Percentiles rank a stretch among this genome's conserved stretches.
Conservation (phyloP, 2,329 filamentous ascomycete genomes). For the Pyrenophora graminea region DNA sequence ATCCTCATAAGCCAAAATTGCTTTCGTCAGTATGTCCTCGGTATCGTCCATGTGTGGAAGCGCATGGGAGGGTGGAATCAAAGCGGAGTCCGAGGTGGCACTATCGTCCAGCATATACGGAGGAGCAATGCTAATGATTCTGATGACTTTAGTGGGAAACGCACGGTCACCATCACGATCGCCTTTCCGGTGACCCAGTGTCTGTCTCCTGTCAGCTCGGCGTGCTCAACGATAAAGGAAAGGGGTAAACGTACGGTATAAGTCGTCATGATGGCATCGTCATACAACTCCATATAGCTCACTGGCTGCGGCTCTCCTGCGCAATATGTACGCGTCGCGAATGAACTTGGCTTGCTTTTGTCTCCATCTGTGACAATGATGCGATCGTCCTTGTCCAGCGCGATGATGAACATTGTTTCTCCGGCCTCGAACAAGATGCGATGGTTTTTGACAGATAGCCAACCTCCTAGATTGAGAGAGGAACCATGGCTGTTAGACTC, state of each 20-base stretch:
- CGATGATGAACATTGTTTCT: conserved; percentile 2
- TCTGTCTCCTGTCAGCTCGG: not conserved
- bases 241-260: not conserved
- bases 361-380: not conserved
- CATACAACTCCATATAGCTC: conserved; percentile 8
- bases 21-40: too few species aligned
- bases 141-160: conserved; percentile 9
- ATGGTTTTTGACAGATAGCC: conserved; percentile 5
- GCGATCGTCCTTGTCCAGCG: not conserved
- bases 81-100: too few species aligned
- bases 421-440: conserved; percentile 8
- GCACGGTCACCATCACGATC: not conserved
- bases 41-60: too few species aligned
- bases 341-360: not conserved
- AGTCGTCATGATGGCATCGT: conserved; percentile 11
- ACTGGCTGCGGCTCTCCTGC: conserved; percentile 3
- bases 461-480: conserved; percentile 1
- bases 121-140: conserved; percentile 10
- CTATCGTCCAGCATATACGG: not conserved
- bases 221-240: not conserved
- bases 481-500: conserved; percentile 9
- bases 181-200: conserved; percentile 2
- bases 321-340: not conserved
- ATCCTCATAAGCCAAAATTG: too few species aligned
- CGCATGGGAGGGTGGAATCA: too few species aligned